A percentile compares a stretch with the other conserved stretches of the same genome.
Conservation (phyloP, 805 yeast genomes). For the Sugiyamaella chiloensis region DNA sequence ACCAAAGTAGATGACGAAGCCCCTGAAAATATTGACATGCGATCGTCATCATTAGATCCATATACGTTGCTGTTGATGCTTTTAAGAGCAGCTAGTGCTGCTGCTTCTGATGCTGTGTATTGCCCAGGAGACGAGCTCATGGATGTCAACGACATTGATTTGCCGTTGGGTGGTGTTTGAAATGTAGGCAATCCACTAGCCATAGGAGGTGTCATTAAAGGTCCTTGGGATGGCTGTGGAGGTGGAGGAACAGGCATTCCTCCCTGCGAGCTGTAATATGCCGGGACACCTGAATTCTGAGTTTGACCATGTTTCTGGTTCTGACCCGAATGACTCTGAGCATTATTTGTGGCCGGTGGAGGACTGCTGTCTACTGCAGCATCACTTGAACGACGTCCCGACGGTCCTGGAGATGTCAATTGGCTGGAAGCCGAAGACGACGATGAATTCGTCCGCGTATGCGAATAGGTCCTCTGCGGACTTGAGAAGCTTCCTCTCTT, state of each 20-base stretch:
- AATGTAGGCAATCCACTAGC: conserved; percentile 6
- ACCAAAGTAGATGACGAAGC: background rate
- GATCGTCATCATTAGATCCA: background rate
- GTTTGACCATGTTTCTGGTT: too few species aligned
- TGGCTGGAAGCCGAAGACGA: conserved; percentile 26
- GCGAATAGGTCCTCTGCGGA: conserved; percentile 20
- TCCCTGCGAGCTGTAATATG: too few species aligned
- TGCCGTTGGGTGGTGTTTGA: conserved; percentile 1
- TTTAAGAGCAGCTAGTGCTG: conserved; percentile 26
- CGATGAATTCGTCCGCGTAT: conserved; percentile 26
- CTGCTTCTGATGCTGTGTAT: conserved; percentile 27
- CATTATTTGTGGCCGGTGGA: too few species aligned
- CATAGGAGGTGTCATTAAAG: background rate
- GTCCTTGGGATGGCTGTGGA: background rate
- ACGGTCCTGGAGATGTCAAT: conserved; percentile 17
- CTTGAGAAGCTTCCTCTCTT: background rate
- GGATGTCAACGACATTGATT: background rate
- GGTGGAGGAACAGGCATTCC: too few species aligned
- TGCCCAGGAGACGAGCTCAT: conserved; percentile 2
- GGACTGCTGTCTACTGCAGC: too few species aligned
- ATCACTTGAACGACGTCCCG: background rate
- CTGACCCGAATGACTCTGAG: too few species aligned
- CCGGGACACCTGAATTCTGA: too few species aligned
- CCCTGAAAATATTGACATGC: conserved; percentile 3
- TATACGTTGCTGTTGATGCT: conserved; percentile 3